Base-by-base conservation (phyloP, 768 basidiomycete species). In the Russula sp. region DNA sequence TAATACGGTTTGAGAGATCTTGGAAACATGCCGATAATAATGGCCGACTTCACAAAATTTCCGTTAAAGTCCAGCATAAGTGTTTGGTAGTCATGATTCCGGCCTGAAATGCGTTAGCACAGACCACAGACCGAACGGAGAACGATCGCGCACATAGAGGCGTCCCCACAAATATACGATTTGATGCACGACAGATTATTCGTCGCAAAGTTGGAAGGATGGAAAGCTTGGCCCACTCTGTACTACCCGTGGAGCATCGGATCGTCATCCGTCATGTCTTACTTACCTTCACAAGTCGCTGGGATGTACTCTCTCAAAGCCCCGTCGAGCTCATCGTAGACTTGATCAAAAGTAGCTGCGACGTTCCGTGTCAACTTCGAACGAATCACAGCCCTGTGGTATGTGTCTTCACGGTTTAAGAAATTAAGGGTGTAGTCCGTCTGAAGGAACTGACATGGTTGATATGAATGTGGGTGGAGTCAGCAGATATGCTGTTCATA, bases 1-100 rank as follows among this genome's bases (percentile, higher is more conserved):
- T 11, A 77, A 52, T 61, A 81, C 81, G 78, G 77, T 66, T 73
- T 75, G 22, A 82, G 56, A 60, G 77, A 70, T 18, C 63, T 50
- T 0, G 81, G 81, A 58, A 79, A 73, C 13, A 76, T 42, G 20
- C 71, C 72, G 41, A 82, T 70, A 18, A 73, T 69, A 1, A 50
- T 39, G 0, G 71, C 70, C 3, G 70, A 68, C 34, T 66, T 73
- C 14, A 75, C 59, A 22, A 81, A 69, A n/a, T 76, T 70, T 18
- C 71, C 59, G 2, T 78, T 70, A 56, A 75, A 79, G 34, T 70
- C 59, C n/a, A 74, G 68, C 53, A 73, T 74, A 18, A 79, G 66
- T 3, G 69, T 66, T 20, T 73, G 69, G 58, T 76, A 83, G 41
- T 75, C 78, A 7, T 66, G 67, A 60, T 80, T 67, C 1, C 75